A percentile compares a stretch with the other conserved stretches of the same genome.
Evolutionary conservation across 2,329 filamentous ascomycete genomes (phyloP).

Genomic region (Geoglossum cookeanum): DNA sequence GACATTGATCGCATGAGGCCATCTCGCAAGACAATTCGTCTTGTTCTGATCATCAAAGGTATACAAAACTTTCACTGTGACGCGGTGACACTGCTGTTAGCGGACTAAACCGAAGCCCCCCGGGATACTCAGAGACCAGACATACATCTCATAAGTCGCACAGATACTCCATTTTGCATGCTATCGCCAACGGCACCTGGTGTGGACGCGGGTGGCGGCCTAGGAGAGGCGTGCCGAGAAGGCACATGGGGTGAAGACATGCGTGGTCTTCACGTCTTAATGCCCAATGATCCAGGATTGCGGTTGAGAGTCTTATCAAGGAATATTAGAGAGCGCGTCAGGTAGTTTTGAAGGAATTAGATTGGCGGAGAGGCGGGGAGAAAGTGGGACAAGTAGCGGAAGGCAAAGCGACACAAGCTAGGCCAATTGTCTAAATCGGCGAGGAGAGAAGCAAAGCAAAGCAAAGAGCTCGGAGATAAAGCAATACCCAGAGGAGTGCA

Average conservation of each 20-base stretch:
- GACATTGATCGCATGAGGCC: conserved; percentile 60
- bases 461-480: not conserved
- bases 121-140: not conserved
- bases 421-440: not conserved
- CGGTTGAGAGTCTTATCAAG: not conserved
- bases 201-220: conserved; percentile 11
- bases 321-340: not conserved
- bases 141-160: conserved; percentile 48
- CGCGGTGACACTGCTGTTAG: conserved; percentile 5
- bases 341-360: not conserved
- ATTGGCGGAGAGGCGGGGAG: not conserved
- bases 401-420: not conserved
- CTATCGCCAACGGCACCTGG: conserved; percentile 17
- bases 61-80: conserved; percentile 82
- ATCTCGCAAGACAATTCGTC: conserved; percentile 73
- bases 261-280: not conserved
- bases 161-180: conserved; percentile 29
- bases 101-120: conserved; percentile 9
- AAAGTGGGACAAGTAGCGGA: not conserved
- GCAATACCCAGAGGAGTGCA: not conserved
- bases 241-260: conserved; percentile 8
- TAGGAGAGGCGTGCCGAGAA: conserved; percentile 6
- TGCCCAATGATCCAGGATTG: not conserved
- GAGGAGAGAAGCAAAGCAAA: not conserved
- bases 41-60: conserved; percentile 83